These are phyloP conservation scores for Puccinia triticina DNA, from an alignment of 1,284 basidiomycete genomes.

Conservation along the genomic window DNA sequence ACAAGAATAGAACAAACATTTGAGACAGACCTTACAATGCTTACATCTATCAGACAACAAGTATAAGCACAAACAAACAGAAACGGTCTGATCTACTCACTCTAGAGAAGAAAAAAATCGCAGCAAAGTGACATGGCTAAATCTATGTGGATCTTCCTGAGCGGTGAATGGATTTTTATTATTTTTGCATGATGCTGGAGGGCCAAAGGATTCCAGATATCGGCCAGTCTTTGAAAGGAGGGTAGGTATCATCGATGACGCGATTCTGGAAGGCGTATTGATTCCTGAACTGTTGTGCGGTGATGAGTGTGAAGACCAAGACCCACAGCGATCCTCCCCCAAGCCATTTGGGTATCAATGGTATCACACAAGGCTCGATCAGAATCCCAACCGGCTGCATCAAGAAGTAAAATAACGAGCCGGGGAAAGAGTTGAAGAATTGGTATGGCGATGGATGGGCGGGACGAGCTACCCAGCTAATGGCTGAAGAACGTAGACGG, in stretches of 20 bases:
- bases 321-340: constrained; percentile 42
- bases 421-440: constrained; percentile 24
- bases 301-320: constrained; percentile 29
- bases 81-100: no score
- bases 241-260: constrained; percentile 43
- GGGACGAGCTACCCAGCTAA: constrained; percentile 16
- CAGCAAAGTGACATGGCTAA: no score
- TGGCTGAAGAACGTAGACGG: constrained; percentile 6
- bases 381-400: constrained; percentile 48
- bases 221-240: constrained; percentile 38
- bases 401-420: constrained; percentile 38
- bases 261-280: constrained; percentile 29
- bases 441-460: constrained; percentile 23
- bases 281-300: constrained; percentile 23
- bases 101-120: no score
- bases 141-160: no score
- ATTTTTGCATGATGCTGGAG: constrained; percentile 10
- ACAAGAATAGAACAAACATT: no score
- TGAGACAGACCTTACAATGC: no score
- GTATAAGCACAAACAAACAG: no score
- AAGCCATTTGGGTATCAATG: constrained; percentile 17
- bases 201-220: constrained; percentile 21
- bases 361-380: constrained; percentile 47
- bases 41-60: no score
- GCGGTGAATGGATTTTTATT: background rate